These are phyloP conservation scores for Retiboletus flavoniger DNA, from an alignment of 1,284 basidiomycete species.

Conservation along the genomic window DNA sequence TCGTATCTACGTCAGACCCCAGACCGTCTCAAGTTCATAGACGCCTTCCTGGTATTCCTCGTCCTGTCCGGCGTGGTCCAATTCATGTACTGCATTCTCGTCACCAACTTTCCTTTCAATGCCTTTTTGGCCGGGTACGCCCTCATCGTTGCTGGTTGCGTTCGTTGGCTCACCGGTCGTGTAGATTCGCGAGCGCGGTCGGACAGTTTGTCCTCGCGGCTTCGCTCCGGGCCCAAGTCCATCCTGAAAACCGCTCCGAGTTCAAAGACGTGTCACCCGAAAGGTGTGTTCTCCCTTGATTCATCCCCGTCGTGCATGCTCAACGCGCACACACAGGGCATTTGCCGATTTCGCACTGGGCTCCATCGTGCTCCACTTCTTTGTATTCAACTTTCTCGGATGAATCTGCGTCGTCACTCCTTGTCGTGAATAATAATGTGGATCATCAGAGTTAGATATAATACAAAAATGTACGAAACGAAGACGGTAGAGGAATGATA, in stretches of 20 bases:
- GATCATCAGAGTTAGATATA: slow-evolving; percentile 3
- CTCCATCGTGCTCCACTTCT: slow-evolving; percentile 95
- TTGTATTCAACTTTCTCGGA: slow-evolving; percentile 96
- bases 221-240: slow-evolving; percentile 88
- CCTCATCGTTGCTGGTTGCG: neutral
- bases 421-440: neutral
- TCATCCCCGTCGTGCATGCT: neutral
- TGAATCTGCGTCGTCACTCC: slow-evolving; percentile 34
- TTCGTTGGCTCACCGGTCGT: neutral
- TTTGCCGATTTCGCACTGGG: slow-evolving; percentile 96
- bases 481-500: neutral
- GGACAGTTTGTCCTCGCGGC: slow-evolving; percentile 97
- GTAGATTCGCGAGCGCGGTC: slow-evolving; percentile 88
- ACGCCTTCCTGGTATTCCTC: slow-evolving; percentile 90
- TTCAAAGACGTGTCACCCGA: slow-evolving; percentile 95
- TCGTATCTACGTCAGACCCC: slow-evolving; percentile 81
- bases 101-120: slow-evolving; percentile 96
- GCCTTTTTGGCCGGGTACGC: slow-evolving; percentile 93
- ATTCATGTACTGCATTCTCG: slow-evolving; percentile 87
- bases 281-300: slow-evolving; percentile 53
- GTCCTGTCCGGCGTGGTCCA: slow-evolving; percentile 89
- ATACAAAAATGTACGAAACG: slow-evolving; percentile 11
- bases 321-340: slow-evolving; percentile 55
- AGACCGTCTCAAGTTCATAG: slow-evolving; percentile 88
- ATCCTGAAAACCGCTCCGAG: slow-evolving; percentile 76